Percentiles rank a stretch among this genome's conserved stretches.
Conservation (phyloP, 495 filamentous ascomycete genomes). For the Aspergillus heteromorphus region DNA sequence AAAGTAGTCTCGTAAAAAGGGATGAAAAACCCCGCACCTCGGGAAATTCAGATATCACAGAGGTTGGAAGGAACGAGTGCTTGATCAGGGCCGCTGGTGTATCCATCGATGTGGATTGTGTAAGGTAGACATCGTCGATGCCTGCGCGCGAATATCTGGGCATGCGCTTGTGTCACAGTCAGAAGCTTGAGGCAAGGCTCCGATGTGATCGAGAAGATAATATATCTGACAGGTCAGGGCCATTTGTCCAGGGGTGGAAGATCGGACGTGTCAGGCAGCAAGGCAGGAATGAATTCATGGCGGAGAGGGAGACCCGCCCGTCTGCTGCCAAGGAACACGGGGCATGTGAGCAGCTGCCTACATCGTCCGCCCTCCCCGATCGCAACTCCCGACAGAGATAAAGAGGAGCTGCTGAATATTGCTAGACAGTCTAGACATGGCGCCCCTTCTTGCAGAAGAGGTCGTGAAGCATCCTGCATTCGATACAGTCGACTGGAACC, state of each 20-base stretch:
- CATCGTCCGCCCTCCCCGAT: neutral
- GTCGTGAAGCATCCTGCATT: constrained; percentile 47
- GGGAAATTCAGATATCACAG: no score
- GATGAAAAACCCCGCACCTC: no score
- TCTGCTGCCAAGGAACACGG: neutral
- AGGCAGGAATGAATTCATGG: neutral
- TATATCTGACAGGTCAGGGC: no score
- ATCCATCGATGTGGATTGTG: no score
- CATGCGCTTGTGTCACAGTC: no score
- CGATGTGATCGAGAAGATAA: neutral
- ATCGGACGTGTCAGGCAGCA: neutral
- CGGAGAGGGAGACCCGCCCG: neutral
- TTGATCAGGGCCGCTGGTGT: no score
- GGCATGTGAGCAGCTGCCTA: neutral
- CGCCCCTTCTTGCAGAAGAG: constrained; percentile 39
- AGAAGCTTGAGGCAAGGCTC: no score
- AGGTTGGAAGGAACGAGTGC: no score
- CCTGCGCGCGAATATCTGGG: no score
- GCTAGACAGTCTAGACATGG: constrained; percentile 11
- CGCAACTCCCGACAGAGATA: neutral
- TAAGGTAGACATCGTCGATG: no score
- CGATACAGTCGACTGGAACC: constrained; percentile 52
- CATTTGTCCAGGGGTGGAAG: neutral
- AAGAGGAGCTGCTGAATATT: neutral
- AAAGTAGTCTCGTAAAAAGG: no score